These are phyloP conservation scores for Lachnellula cervina DNA, from an alignment of 2,329 filamentous ascomycete genomes.

Conservation along the genomic window DNA sequence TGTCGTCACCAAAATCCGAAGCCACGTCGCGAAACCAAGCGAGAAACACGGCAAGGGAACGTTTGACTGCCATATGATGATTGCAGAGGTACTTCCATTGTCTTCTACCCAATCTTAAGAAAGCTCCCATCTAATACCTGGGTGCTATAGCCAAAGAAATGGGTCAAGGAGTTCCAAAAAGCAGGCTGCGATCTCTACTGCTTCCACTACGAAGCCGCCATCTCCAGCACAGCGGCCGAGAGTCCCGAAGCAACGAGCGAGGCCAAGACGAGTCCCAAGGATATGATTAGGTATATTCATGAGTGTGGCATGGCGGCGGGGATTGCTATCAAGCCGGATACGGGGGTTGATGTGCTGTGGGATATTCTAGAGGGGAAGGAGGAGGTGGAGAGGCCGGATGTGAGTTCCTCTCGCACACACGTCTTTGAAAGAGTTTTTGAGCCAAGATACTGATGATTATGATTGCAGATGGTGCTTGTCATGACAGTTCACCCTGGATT, in stretches of 20 bases:
- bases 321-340: conserved; percentile 92
- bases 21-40: conserved; percentile 72
- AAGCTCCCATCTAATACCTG: too few relatives aligned
- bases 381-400: conserved; percentile 78
- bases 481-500: conserved; percentile 99
- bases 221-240: conserved; percentile 76
- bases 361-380: conserved; percentile 74
- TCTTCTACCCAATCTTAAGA: background rate
- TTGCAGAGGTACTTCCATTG: conserved; percentile 68
- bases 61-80: conserved; percentile 99
- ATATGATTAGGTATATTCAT: conserved; percentile 88
- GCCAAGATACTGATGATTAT: conserved; percentile 10
- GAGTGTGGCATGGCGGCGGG: conserved; percentile 82
- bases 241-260: conserved; percentile 66
- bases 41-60: conserved; percentile 74
- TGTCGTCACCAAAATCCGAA: conserved; percentile 89
- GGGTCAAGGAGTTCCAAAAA: conserved; percentile 91
- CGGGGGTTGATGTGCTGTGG: conserved; percentile 85
- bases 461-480: conserved; percentile 82
- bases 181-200: conserved; percentile 98
- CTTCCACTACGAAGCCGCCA: conserved; percentile 97
- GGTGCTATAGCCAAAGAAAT: conserved; percentile 76
- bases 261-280: conserved; percentile 71
- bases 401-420: conserved; percentile 45
- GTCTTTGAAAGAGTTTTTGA: background rate